Evolutionary conservation across 805 yeast species (phyloP).

Genomic region (Spencermartinsiella europaea): DNA sequence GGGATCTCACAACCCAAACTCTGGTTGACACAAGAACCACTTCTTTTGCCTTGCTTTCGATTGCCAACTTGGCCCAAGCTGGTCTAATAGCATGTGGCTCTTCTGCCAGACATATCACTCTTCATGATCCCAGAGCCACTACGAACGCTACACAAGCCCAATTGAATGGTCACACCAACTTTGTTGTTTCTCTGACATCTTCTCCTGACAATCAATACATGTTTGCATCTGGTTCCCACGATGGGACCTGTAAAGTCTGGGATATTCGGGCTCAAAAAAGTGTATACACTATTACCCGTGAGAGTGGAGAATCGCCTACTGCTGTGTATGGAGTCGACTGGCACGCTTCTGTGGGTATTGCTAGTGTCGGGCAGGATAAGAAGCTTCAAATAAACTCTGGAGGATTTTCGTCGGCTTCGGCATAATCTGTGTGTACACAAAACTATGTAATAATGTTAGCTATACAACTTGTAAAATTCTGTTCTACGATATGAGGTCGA

Average conservation of each 20-base stretch:
- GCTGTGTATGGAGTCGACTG: conserved; percentile 87
- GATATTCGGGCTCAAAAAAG: conserved; percentile 83
- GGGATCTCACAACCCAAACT: conserved; percentile 88
- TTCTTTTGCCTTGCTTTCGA: conserved; percentile 74
- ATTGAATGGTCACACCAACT: conserved; percentile 83
- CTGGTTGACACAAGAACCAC: conserved; percentile 86
- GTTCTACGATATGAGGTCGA: no score
- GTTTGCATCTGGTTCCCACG: conserved; percentile 91
- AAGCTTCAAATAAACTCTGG: conserved; percentile 71
- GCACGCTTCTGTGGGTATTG: conserved; percentile 73
- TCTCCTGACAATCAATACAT: conserved; percentile 75
- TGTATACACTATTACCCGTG: conserved; percentile 76
- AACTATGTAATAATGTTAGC: no score
- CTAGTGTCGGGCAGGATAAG: conserved; percentile 93
- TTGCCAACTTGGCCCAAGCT: conserved; percentile 62
- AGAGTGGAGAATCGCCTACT: conserved; percentile 41
- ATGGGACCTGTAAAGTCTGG: conserved; percentile 94
- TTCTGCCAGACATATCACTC: conserved; percentile 91
- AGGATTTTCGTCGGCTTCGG: conserved; percentile 4
- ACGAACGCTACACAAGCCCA: conserved; percentile 58
- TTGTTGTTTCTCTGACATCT: conserved; percentile 73
- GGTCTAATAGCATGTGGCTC: conserved; percentile 83
- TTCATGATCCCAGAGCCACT: conserved; percentile 81
- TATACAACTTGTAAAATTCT: no score
- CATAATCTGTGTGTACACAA: no score